Evolutionary conservation across 2,329 filamentous ascomycete genomes (phyloP).

Genomic region (Xylaria sp.): DNA sequence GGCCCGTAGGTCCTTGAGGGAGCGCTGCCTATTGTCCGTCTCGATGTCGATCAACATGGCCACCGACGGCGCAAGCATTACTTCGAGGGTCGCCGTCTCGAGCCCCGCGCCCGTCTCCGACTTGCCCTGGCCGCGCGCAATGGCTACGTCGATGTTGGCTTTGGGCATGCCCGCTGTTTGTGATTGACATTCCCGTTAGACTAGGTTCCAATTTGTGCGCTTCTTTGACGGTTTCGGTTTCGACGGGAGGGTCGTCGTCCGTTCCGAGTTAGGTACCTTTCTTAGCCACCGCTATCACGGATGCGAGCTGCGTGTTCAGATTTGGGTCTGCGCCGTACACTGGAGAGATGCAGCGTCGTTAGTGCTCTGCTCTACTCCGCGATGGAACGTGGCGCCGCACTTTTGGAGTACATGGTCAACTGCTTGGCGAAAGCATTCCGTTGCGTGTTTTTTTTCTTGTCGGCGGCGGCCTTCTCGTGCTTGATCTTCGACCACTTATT

Average conservation of each 20-base stretch:
- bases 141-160: constrained; percentile 81
- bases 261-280: constrained; percentile 64
- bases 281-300: constrained; percentile 80
- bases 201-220: constrained; percentile 20
- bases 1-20: constrained; percentile 76
- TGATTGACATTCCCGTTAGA: constrained; percentile 7
- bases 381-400: constrained; percentile 56
- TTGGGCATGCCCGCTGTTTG: constrained; percentile 79
- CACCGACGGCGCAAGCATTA: constrained; percentile 79
- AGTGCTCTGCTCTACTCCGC: neutral
- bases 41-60: constrained; percentile 87
- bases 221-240: neutral
- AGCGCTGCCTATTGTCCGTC: constrained; percentile 81
- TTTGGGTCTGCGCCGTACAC: constrained; percentile 80
- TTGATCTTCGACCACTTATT: constrained; percentile 97
- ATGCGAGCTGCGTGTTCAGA: constrained; percentile 79
- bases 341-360: constrained; percentile 49
- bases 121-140: constrained; percentile 88
- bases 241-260: neutral
- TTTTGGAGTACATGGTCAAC: constrained; percentile 79
- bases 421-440: constrained; percentile 76
- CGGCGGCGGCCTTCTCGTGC: constrained; percentile 91
- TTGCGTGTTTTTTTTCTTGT: constrained; percentile 79
- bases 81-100: constrained; percentile 83
- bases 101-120: constrained; percentile 79